phyloP scores from a whole-genome alignment of 73 alveolate genomes.

The Paraurostyla sp. region DNA sequence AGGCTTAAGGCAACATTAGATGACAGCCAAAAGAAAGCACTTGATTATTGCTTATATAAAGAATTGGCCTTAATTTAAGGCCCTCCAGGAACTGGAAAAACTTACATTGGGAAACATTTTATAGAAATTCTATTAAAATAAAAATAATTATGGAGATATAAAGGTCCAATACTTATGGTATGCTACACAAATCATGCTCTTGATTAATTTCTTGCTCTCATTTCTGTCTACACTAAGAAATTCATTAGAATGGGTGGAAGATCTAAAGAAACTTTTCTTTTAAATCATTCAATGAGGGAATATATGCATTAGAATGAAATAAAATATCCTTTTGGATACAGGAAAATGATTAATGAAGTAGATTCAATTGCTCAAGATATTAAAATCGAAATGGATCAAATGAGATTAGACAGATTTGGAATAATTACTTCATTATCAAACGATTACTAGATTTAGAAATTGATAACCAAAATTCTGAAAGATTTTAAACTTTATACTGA shows the following conservation, averaged over 20 bases:
- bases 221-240: constrained; percentile 55
- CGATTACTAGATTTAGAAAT: neutral
- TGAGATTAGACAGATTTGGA: neutral
- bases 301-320: neutral
- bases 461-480: too few species aligned
- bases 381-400: neutral
- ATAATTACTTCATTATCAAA: neutral
- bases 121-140: constrained; percentile 75
- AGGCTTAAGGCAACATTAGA: constrained; percentile 67
- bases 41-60: constrained; percentile 72
- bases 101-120: constrained; percentile 85
- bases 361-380: neutral
- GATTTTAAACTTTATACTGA: too few species aligned
- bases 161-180: constrained; percentile 79
- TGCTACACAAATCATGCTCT: constrained; percentile 87
- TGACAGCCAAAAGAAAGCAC: constrained; percentile 75
- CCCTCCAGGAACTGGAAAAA: constrained; percentile 95
- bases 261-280: constrained; percentile 72
- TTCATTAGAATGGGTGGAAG: constrained; percentile 91
- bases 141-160: constrained; percentile 5
- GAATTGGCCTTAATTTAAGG: constrained; percentile 89
- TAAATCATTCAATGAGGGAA: neutral
- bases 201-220: constrained; percentile 72
- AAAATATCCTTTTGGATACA: neutral
- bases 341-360: neutral